Conservation (phyloP, 2,329 filamentous ascomycete genomes). For the Monilinia vaccinii-corymbosi region DNA sequence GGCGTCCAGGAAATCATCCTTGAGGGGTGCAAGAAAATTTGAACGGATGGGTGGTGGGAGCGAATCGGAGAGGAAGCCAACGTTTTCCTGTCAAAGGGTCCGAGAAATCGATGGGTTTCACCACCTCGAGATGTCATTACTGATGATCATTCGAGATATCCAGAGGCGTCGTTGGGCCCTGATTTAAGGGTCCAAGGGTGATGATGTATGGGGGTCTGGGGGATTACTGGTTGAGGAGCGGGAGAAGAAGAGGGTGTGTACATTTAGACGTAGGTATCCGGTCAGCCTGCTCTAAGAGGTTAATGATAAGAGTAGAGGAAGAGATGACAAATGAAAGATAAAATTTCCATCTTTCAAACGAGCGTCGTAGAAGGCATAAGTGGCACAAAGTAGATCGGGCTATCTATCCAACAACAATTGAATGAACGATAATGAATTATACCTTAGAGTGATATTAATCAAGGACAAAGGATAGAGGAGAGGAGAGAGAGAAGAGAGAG, state of each 20-base stretch:
- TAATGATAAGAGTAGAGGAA: too few species aligned
- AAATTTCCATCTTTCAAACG: too few species aligned
- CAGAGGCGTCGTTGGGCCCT: not conserved
- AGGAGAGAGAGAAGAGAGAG: too few species aligned
- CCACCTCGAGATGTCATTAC: constrained; percentile 10
- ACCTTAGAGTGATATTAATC: too few species aligned
- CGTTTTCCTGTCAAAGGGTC: not conserved
- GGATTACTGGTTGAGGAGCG: not conserved
- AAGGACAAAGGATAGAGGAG: too few species aligned
- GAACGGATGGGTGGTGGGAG: not conserved
- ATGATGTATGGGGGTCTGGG: not conserved
- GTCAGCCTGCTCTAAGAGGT: not conserved
- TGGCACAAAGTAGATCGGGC: too few species aligned
- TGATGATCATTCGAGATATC: constrained; percentile 7
- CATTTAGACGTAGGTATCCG: not conserved
- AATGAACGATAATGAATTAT: too few species aligned
- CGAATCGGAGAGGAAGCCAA: constrained; percentile 3
- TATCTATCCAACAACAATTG: too few species aligned
- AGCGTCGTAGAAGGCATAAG: too few species aligned
- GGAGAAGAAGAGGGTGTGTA: not conserved
- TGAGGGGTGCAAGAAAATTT: not conserved
- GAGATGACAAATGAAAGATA: too few species aligned
- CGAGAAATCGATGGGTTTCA: not conserved
- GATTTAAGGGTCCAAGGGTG: constrained; percentile 8
- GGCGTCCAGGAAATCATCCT: not conserved